A percentile compares a stretch with the other conserved stretches of the same genome.
Conservation (phyloP, 257 asterid genomes). For the Solanum virginianum region DNA sequence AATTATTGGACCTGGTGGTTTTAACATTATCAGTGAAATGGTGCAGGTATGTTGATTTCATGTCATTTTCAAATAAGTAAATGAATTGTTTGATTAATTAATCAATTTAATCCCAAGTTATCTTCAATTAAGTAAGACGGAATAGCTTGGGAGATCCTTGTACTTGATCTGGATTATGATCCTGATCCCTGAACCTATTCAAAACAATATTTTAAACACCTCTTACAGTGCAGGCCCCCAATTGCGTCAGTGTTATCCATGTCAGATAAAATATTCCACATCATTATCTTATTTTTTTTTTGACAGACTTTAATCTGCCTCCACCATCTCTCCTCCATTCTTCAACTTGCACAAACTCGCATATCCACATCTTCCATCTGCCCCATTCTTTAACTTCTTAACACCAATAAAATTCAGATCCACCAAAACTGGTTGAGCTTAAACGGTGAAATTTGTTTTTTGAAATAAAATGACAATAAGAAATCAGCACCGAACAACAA, state of each 20-base stretch:
- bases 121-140: not conserved
- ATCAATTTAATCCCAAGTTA: not conserved
- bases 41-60: slow-evolving; percentile 51
- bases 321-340: not conserved
- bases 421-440: not conserved
- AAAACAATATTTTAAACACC: not conserved
- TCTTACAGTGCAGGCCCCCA: not conserved
- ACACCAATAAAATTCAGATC: not conserved
- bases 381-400: not conserved
- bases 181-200: not conserved
- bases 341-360: not conserved
- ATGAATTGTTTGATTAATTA: not conserved
- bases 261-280: not conserved
- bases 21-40: slow-evolving; percentile 75
- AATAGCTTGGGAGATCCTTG: not conserved
- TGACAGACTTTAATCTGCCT: not conserved
- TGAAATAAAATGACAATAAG: not conserved
- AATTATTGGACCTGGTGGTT: slow-evolving; percentile 82
- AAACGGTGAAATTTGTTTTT: not conserved
- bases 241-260: not conserved
- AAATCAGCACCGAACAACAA: not conserved
- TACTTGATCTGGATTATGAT: not conserved
- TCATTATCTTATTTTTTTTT: not conserved
- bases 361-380: not conserved
- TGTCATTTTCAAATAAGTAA: not conserved